A percentile compares a stretch with the other conserved stretches of the same genome.
Conservation (phyloP, 2,329 filamentous ascomycete genomes). For the Alternaria tenuissima region DNA sequence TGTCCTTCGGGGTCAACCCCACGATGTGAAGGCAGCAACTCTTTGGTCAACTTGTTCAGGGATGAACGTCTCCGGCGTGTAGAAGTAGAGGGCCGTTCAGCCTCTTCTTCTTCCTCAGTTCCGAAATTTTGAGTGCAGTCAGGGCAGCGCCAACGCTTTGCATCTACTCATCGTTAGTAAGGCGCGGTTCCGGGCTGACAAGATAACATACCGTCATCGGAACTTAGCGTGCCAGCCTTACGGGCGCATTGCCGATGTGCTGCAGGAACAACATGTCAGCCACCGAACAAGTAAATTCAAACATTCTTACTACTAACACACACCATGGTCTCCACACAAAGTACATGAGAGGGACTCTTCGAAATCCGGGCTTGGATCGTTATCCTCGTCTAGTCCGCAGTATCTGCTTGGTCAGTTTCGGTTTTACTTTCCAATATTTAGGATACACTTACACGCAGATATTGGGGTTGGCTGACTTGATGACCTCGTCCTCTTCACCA, state of each 20-base stretch:
- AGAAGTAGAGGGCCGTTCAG: conserved; percentile 51
- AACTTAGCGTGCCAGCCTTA: conserved; percentile 69
- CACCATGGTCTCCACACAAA: conserved; percentile 83
- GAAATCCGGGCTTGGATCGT: conserved; percentile 82
- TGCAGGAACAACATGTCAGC: conserved; percentile 62
- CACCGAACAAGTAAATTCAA: conserved; percentile 46
- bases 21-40: conserved; percentile 74
- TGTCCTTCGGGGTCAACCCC: conserved; percentile 69
- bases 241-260: conserved; percentile 92
- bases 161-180: conserved; percentile 55
- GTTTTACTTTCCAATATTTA: background rate
- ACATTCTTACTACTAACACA: conserved; percentile 51
- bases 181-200: conserved; percentile 17
- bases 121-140: conserved; percentile 61
- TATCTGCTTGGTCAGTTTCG: conserved; percentile 64
- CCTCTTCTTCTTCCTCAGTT: conserved; percentile 46
- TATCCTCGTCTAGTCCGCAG: conserved; percentile 82
- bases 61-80: conserved; percentile 64
- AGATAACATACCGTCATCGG: conserved; percentile 68
- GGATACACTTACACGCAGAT: conserved; percentile 68
- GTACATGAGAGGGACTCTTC: conserved; percentile 80
- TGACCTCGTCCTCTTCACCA: conserved; percentile 65
- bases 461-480: conserved; percentile 59
- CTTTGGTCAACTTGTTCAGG: conserved; percentile 72
- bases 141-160: conserved; percentile 69